Evolutionary conservation across 768 basidiomycete species (phyloP).

Genomic region (Sarcodon sp.): DNA sequence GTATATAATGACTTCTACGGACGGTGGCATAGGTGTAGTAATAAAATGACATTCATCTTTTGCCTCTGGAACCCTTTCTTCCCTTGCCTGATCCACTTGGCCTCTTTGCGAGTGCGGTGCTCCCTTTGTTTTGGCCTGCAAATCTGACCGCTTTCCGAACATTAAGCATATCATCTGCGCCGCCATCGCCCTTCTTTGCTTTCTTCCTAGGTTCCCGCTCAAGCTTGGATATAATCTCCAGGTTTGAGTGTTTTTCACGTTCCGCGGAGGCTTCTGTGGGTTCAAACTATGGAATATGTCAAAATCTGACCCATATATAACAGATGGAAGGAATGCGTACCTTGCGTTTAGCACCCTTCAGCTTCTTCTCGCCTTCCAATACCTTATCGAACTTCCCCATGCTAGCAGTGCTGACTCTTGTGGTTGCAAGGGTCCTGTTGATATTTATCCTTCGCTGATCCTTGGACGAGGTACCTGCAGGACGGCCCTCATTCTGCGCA

Average conservation of each 20-base stretch:
- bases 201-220: conserved; percentile 51
- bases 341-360: conserved; percentile 86
- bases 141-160: conserved; percentile 79
- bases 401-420: conserved; percentile 80
- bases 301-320: not conserved
- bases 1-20: not conserved
- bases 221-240: conserved; percentile 68
- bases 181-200: conserved; percentile 34
- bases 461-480: conserved; percentile 2
- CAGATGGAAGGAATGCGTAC: conserved; percentile 23
- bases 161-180: conserved; percentile 51
- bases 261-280: conserved; percentile 56
- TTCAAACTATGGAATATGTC: conserved; percentile 52
- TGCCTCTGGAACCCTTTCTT: conserved; percentile 15
- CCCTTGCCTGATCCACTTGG: conserved; percentile 12
- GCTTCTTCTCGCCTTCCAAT: conserved; percentile 86
- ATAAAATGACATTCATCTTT: conserved; percentile 11
- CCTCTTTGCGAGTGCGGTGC: conserved; percentile 39
- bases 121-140: conserved; percentile 59
- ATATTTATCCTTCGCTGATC: conserved; percentile 57
- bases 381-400: conserved; percentile 90
- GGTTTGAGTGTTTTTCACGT: conserved; percentile 58
- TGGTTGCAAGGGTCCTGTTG: conserved; percentile 62
- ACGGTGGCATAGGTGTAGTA: not conserved
- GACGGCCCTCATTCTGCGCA: conserved; percentile 21